These are phyloP conservation scores for Lipomyces lipofer DNA, from an alignment of 805 yeast species.

Conservation along the genomic window DNA sequence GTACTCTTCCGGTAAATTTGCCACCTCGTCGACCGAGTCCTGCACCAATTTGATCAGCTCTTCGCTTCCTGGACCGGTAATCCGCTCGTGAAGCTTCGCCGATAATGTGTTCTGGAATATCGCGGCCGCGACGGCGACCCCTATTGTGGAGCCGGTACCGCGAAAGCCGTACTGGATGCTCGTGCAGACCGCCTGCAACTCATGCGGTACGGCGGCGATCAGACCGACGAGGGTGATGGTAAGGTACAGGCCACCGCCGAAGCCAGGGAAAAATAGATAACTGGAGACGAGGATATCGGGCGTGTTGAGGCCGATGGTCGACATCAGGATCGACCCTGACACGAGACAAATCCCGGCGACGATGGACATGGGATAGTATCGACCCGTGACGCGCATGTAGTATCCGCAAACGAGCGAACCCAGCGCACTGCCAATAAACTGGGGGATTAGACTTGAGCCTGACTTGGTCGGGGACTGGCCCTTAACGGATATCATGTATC, in stretches of 20 bases:
- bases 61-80: constrained; percentile 29
- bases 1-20: constrained; percentile 15
- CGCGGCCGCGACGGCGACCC: constrained; percentile 60
- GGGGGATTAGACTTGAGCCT: constrained; percentile 52
- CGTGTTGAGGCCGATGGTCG: constrained; percentile 22
- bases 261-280: constrained; percentile 51
- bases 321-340: constrained; percentile 16
- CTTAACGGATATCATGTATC: constrained; percentile 60
- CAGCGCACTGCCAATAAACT: constrained; percentile 63
- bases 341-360: constrained; percentile 19
- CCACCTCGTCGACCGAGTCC: constrained; percentile 22
- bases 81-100: constrained; percentile 26
- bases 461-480: constrained; percentile 54
- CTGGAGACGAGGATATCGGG: constrained; percentile 12
- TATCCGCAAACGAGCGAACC: constrained; percentile 70
- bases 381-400: constrained; percentile 65
- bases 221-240: constrained; percentile 63
- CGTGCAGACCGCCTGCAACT: constrained; percentile 69
- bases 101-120: constrained; percentile 51
- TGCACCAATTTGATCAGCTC: constrained; percentile 20
- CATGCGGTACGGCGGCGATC: constrained; percentile 60
- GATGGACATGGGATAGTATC: constrained; percentile 28
- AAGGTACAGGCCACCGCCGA: constrained; percentile 55
- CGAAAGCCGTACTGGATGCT: constrained; percentile 74
- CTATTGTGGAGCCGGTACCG: constrained; percentile 68